These are phyloP conservation scores for Pythium apleroticum DNA, from an alignment of 352 stramenopile species.

Conservation along the genomic window DNA sequence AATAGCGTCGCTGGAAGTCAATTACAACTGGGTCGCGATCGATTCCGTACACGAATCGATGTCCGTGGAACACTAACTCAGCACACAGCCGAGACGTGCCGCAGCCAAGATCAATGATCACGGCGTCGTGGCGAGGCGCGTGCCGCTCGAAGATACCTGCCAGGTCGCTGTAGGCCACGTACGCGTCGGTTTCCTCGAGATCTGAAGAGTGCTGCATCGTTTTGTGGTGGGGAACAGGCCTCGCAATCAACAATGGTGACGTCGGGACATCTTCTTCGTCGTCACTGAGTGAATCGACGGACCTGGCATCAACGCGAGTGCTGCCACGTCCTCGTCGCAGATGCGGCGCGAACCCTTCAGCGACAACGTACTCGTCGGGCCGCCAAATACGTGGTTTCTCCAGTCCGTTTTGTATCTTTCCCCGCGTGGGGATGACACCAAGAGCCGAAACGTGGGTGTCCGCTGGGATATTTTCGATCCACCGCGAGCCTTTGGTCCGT, in stretches of 20 bases:
- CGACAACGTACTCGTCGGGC: neutral
- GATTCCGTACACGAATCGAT: slow-evolving; percentile 27
- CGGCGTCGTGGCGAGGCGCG: slow-evolving; percentile 2
- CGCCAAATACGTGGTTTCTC: neutral
- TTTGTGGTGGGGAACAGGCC: neutral
- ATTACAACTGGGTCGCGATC: slow-evolving; percentile 24
- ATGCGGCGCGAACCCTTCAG: neutral
- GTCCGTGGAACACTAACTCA: slow-evolving; percentile 32
- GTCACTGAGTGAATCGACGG: slow-evolving; percentile 4
- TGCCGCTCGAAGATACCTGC: slow-evolving; percentile 25
- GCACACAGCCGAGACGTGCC: slow-evolving; percentile 32
- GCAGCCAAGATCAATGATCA: slow-evolving; percentile 35
- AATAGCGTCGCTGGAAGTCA: slow-evolving; percentile 22
- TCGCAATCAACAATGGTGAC: neutral
- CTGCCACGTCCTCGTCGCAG: neutral
- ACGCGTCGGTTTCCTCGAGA: slow-evolving; percentile 1
- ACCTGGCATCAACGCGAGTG: neutral
- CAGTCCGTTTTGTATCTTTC: too few relatives aligned
- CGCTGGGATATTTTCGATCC: slow-evolving; percentile 17
- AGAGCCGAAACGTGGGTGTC: neutral
- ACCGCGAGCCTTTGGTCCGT: neutral
- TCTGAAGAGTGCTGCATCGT: neutral
- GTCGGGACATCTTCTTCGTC: neutral
- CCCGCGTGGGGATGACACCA: neutral
- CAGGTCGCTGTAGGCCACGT: slow-evolving; percentile 31